Evolutionary conservation across 2,329 filamentous ascomycete genomes (phyloP).

Genomic region (Penicillium sp.): DNA sequence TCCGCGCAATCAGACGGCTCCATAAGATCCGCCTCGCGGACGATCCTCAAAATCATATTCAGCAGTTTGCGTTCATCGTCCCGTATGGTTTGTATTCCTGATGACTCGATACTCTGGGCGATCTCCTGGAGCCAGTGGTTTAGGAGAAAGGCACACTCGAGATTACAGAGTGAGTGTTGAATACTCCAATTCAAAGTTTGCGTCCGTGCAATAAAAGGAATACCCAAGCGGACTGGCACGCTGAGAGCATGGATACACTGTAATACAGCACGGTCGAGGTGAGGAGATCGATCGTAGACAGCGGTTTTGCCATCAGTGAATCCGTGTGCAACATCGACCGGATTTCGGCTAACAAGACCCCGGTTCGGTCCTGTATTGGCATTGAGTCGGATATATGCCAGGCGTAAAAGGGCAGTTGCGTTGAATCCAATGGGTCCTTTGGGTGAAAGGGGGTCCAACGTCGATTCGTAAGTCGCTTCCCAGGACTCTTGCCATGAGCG

Average conservation of each 20-base stretch:
- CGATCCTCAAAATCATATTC: not conserved
- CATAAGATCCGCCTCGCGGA: conserved; percentile 14
- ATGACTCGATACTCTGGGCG: not conserved
- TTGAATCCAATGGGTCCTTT: conserved; percentile 27
- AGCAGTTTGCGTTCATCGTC: not conserved
- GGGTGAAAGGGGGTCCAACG: conserved; percentile 22
- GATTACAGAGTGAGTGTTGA: conserved; percentile 23
- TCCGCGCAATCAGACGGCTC: not conserved
- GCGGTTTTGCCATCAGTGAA: no score
- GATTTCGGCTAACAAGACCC: conserved; percentile 14
- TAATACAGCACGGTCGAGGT: conserved; percentile 22
- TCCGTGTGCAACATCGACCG: conserved; percentile 6
- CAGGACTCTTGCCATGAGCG: conserved; percentile 25
- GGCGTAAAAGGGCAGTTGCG: conserved; percentile 25
- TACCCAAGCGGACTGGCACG: conserved; percentile 25
- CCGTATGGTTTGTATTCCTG: not conserved
- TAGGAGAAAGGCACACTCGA: conserved; percentile 37
- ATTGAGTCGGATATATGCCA: conserved; percentile 27
- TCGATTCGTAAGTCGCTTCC: conserved; percentile 26
- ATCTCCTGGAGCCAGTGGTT: conserved; percentile 38
- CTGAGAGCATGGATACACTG: conserved; percentile 28
- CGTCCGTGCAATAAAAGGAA: conserved; percentile 20
- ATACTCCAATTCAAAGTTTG: conserved; percentile 25
- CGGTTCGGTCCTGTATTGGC: conserved; percentile 16
- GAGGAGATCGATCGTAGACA: conserved; percentile 9